phyloP scores from a whole-genome alignment of 164 flowering plant species.

The Euptelea pleiosperma region DNA sequence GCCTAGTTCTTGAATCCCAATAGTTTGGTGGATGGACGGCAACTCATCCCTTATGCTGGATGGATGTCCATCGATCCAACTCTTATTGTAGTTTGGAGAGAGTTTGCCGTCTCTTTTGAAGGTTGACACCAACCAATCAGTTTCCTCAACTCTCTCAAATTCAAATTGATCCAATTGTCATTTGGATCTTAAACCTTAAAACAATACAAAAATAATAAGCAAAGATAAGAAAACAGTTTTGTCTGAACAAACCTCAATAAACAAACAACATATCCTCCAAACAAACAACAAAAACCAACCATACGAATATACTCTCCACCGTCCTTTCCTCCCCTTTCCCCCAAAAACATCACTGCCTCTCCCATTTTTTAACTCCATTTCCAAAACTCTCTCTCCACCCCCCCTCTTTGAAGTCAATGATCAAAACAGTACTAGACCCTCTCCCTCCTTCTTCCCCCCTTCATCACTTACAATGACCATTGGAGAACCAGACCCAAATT shows the following conservation, averaged over 20 bases:
- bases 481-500: conserved; percentile 36
- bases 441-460: conserved; percentile 4
- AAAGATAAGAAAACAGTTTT: no score
- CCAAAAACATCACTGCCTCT: conserved; percentile 11
- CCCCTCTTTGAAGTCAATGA: conserved; percentile 20
- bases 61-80: no score
- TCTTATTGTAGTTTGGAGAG: no score
- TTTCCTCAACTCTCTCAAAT: no score
- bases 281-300: conserved; percentile 32
- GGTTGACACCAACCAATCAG: no score
- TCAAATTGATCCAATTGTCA: conserved; percentile 1
- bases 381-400: not conserved
- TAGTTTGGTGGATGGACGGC: no score
- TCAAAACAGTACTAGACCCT: not conserved
- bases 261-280: conserved; percentile 43
- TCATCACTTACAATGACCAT: conserved; percentile 26
- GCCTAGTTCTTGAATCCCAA: no score
- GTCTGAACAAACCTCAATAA: conserved; percentile 15
- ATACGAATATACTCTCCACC: conserved; percentile 37
- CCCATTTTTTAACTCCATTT: conserved; percentile 2
- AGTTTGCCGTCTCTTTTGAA: no score
- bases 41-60: no score
- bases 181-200: conserved; percentile 1
- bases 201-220: not conserved
- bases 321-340: conserved; percentile 27